Evolutionary conservation across 1,284 basidiomycete species (phyloP), one percentile per base, ranked within the genome.

Genomic region (Pyrrhoderma lamaoense): DNA sequence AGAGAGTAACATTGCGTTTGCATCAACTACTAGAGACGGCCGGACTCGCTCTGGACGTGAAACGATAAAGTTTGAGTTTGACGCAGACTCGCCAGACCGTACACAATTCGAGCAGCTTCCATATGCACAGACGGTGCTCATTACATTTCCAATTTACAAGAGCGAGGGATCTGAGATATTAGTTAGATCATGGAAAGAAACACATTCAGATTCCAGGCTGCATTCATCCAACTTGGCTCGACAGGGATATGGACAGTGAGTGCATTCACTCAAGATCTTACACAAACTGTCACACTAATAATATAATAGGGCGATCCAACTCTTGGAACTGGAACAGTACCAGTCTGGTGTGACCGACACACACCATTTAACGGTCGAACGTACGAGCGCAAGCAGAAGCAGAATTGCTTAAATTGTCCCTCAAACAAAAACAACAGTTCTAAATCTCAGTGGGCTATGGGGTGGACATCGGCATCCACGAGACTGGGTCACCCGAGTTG

Each of bases 361-460:
- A 75, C 78, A 7, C 65, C 70, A 13, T 67, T 70, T 59, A 64
- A 67, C 47, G 59, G 18, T 55, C 59, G 3, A 75, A 73, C 44
- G 63, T 69, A 3, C 67, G 80, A 11, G 74, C 73, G 22, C 63
- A 60, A 9, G 74, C 76, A 1, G 82, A 84, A 56, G 65, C 67
- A 3, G 80, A 82, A 62, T 66, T 83, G 9, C 67, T 84, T 3
- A 62, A 64, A 1, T 62, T 80, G n/a, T 67, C 71, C 3, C 66
- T 68, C 2, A 54, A 56, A 59, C 63, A n/a, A 71, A 64, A 0
- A 73, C 76, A 1, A 77, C 77, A 1, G 77, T 85, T 0, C 65
- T 85, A 31, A 73, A 83, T 58, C 73, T 85, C n/a, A 67, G 71
- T 13, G 82, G 82, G 0, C 66, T 85, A 2, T 84, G 79, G 77